Base-by-base conservation (phyloP, 2,329 filamentous ascomycete genomes). In the Aureobasidium sp. region DNA sequence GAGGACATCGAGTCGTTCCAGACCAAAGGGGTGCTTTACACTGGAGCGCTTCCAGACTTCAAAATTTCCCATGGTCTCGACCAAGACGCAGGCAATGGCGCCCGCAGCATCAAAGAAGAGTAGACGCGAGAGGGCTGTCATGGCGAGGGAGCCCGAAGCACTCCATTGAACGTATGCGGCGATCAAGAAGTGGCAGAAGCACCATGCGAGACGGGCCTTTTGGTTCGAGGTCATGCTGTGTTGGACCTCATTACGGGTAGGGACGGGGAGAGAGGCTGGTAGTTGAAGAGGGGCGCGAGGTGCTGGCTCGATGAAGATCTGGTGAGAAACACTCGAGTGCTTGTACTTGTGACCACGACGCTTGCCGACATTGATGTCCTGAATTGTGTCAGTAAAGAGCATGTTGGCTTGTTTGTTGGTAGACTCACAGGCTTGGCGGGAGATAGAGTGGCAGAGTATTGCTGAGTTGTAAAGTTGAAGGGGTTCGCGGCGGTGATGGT, bases 311-410 rank as follows among this genome's bases (percentile, higher is more conserved):
- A 95, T 90, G 75, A 97, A 96, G 75, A 97, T 95, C 75, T 97
- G 92, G 73, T 97, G 92, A 22, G 90, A 96, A 62, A 99, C 88
- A 73, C 90, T 96, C 73, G 90, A 95, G 78, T 97, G 93, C 73
- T 97, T 96, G 82, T 99, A 99, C 74, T 94, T 91, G 79, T 99
- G 94, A 65, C 94, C 94, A 64, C 93, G 88, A 67, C 94, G 86
- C 75, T 96, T 90, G 66, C 92, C 92, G 66, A 57, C 53, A 25
- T 57, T 57, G 53, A 97, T 85, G 68, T 91, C 93, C 87, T 95
- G 74, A 4, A 12, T 15, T 63, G 65, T 56, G 22, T 44, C 12
- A 49, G 45, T 34, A 17, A 37, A 5, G n/a, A 12, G 68, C 67
- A 65, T 20, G 15, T 17, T 17, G 5, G 2, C 12, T 2, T 25